phyloP scores from a whole-genome alignment of 495 filamentous ascomycete genomes.

The Cercophora samala region DNA sequence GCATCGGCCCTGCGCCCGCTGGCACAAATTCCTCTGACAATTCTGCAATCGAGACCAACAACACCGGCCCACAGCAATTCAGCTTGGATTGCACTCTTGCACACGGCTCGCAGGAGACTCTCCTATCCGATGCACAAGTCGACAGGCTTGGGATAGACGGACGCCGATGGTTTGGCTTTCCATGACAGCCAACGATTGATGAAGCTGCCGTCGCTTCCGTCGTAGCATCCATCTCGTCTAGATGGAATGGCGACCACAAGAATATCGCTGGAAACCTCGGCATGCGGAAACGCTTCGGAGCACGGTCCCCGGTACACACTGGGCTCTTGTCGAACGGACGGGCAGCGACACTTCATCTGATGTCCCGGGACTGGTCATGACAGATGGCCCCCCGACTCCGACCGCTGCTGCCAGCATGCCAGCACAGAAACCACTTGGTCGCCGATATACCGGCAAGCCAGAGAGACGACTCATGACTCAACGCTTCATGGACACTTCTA shows the following conservation, averaged over 20 bases:
- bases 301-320: constrained; percentile 1
- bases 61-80: constrained; percentile 8
- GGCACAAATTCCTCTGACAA: not conserved
- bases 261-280: constrained; percentile 5
- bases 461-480: constrained; percentile 5
- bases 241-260: not conserved
- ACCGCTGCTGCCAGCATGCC: constrained; percentile 3
- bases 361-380: constrained; percentile 5
- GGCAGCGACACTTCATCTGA: constrained; percentile 3
- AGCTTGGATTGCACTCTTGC: constrained; percentile 7
- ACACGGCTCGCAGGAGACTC: not conserved
- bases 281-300: not conserved
- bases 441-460: constrained; percentile 4
- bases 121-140: constrained; percentile 10
- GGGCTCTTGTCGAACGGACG: not conserved
- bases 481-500: not conserved
- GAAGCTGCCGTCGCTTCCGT: not conserved
- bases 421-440: constrained; percentile 6
- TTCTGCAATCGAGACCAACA: constrained; percentile 1
- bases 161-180: not conserved
- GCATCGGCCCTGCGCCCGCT: not conserved
- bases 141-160: not conserved
- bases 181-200: not conserved
- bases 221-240: not conserved
- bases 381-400: constrained; percentile 9